phyloP scores from a whole-genome alignment of 441 rosid genomes.

The Croton laevigatus region DNA sequence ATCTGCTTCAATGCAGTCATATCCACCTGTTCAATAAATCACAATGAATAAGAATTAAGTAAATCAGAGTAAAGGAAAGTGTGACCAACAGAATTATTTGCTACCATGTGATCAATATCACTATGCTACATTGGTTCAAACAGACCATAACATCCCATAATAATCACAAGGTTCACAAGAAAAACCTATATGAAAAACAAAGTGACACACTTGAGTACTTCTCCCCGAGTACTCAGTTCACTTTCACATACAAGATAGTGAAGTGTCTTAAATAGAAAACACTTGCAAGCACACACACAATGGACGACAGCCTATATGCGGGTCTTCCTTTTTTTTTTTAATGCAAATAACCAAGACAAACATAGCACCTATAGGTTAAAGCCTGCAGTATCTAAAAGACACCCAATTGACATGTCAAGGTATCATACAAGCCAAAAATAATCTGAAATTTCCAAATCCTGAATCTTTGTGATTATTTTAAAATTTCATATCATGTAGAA shows the following conservation, averaged over 20 bases:
- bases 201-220: not conserved
- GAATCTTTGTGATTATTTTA: not conserved
- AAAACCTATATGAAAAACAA: not conserved
- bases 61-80: not conserved
- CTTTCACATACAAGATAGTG: not conserved
- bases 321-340: not conserved
- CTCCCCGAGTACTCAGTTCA: not conserved
- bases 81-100: not conserved
- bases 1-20: constrained; percentile 85
- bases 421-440: not conserved
- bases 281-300: not conserved
- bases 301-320: not conserved
- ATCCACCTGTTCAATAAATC: constrained; percentile 61
- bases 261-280: not conserved
- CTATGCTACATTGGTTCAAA: not conserved
- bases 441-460: not conserved
- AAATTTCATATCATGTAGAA: not conserved
- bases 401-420: not conserved
- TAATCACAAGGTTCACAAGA: not conserved
- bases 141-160: not conserved
- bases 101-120: not conserved
- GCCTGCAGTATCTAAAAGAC: constrained; percentile 1
- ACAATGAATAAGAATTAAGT: not conserved
- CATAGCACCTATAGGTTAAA: not conserved
- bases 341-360: not conserved